Conservation (phyloP, 1,139 yeast species). For the Pichia norvegensis region DNA sequence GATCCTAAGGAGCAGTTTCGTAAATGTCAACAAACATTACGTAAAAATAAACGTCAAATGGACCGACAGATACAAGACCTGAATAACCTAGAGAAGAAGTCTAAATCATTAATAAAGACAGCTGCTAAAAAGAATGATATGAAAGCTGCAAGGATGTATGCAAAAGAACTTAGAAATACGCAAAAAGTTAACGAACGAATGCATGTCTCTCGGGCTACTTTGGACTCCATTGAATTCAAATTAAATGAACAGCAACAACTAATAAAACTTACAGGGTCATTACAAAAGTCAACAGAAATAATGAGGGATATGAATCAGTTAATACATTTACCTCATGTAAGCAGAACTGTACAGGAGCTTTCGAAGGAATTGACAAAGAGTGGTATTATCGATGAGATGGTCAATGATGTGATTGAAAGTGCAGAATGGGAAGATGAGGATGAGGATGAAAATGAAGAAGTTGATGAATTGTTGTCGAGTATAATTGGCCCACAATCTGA, state of each 20-base stretch:
- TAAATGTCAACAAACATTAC: conserved; percentile 69
- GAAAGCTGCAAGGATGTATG: conserved; percentile 69
- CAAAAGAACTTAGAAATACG: conserved; percentile 71
- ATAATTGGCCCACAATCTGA: conserved; percentile 28
- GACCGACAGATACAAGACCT: conserved; percentile 71
- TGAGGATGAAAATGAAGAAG: conserved; percentile 56
- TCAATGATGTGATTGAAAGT: conserved; percentile 78
- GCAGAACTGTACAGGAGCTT: conserved; percentile 77
- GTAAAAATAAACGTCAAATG: conserved; percentile 77
- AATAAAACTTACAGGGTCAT: conserved; percentile 73
- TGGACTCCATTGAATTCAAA: conserved; percentile 80
- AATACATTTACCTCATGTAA: conserved; percentile 71
- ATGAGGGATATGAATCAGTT: conserved; percentile 86
- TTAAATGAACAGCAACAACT: conserved; percentile 88
- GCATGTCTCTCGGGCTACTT: conserved; percentile 73
- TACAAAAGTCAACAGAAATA: conserved; percentile 69
- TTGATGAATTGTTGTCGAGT: conserved; percentile 46
- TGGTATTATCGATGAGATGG: conserved; percentile 93
- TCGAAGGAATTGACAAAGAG: conserved; percentile 84
- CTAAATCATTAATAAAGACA: conserved; percentile 64
- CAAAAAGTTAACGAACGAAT: conserved; percentile 69
- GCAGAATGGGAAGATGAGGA: conserved; percentile 63
- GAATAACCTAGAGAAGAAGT: conserved; percentile 54
- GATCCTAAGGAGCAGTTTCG: conserved; percentile 85
- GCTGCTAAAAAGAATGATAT: conserved; percentile 74